Evolutionary conservation across 2,329 filamentous ascomycete genomes (phyloP).

Genomic region (Calonectria multiphialidica): DNA sequence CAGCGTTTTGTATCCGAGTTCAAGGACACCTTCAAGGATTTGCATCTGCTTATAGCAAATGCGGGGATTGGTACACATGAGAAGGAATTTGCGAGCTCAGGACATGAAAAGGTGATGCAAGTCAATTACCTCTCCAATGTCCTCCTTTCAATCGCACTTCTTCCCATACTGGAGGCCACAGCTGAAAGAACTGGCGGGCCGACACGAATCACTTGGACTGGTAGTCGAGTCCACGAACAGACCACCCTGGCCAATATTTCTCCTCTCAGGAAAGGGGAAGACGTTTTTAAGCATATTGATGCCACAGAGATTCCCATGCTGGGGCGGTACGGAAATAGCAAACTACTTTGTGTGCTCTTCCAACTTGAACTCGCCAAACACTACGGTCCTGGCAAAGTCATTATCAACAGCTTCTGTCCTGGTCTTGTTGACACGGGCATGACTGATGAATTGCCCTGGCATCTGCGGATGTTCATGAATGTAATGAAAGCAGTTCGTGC

Average conservation of each 20-base stretch:
- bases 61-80: conserved; percentile 26
- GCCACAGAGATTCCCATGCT: not conserved
- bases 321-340: conserved; percentile 25
- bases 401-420: conserved; percentile 33
- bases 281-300: conserved; percentile 19
- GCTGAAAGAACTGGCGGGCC: conserved; percentile 11
- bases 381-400: conserved; percentile 15
- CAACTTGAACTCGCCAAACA: conserved; percentile 26
- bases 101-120: conserved; percentile 42
- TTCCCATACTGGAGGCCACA: conserved; percentile 33
- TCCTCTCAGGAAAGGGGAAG: not conserved
- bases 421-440: conserved; percentile 28
- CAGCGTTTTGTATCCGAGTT: conserved; percentile 14
- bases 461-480: conserved; percentile 23
- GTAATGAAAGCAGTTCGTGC: conserved; percentile 11
- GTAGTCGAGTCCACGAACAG: conserved; percentile 28
- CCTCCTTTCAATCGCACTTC: conserved; percentile 33
- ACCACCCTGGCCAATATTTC: conserved; percentile 17
- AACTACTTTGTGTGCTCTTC: conserved; percentile 32
- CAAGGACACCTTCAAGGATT: not conserved
- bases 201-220: conserved; percentile 30
- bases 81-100: conserved; percentile 10
- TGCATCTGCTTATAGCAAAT: conserved; percentile 32
- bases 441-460: conserved; percentile 23
- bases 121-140: conserved; percentile 46